A percentile compares a stretch with the other conserved stretches of the same genome.
Evolutionary conservation across 805 yeast genomes (phyloP).

Genomic region (Myxozyma lipomycoides): DNA sequence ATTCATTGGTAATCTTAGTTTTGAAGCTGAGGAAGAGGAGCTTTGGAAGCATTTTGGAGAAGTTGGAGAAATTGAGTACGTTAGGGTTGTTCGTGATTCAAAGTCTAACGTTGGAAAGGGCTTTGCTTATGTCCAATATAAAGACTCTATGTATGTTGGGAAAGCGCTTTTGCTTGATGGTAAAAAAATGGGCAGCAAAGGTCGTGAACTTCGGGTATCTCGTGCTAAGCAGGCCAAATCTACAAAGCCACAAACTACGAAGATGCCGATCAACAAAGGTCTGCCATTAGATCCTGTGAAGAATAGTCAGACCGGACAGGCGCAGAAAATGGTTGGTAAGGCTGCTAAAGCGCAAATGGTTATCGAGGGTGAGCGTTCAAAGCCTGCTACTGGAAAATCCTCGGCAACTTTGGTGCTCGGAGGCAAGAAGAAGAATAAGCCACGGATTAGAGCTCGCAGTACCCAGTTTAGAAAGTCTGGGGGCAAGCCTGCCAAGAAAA

Average conservation of each 20-base stretch:
- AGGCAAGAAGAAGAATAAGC: constrained; percentile 47
- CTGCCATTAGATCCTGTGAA: constrained; percentile 55
- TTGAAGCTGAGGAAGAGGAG: constrained; percentile 86
- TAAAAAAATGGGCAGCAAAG: constrained; percentile 47
- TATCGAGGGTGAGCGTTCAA: constrained; percentile 37
- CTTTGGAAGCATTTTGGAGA: constrained; percentile 73
- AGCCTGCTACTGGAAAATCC: constrained; percentile 21
- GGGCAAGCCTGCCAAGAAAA: constrained; percentile 4
- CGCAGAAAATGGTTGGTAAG: constrained; percentile 66
- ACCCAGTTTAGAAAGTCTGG: constrained; percentile 45
- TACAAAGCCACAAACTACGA: constrained; percentile 28
- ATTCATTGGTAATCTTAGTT: constrained; percentile 90
- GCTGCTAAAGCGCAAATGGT: constrained; percentile 66
- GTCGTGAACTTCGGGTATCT: constrained; percentile 69
- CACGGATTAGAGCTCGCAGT: constrained; percentile 55
- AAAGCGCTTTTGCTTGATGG: constrained; percentile 77
- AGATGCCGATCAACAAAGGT: constrained; percentile 13
- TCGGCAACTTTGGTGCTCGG: constrained; percentile 32
- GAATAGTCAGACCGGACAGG: constrained; percentile 76
- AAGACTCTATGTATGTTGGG: constrained; percentile 58
- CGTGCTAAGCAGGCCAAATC: constrained; percentile 50
- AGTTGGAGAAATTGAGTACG: constrained; percentile 76
- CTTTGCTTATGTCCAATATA: constrained; percentile 91
- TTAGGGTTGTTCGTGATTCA: constrained; percentile 84
- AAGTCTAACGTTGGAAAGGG: constrained; percentile 97